A percentile compares a stretch with the other conserved stretches of the same genome.
phyloP scores from a whole-genome alignment of 441 rosid species.

The Gossypium trilobum region DNA sequence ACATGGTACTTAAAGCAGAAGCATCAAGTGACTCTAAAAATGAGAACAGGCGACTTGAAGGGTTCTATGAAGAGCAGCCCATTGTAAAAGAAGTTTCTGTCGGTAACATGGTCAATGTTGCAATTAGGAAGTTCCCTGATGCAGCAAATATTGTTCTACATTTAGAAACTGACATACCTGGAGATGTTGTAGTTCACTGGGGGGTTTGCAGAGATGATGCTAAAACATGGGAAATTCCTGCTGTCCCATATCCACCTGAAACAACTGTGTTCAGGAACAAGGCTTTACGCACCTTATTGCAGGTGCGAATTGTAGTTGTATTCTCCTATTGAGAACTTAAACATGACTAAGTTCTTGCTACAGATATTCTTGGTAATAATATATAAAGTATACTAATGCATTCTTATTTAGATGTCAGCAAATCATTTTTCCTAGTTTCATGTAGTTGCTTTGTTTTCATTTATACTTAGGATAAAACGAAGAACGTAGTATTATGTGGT shows the following conservation, averaged over 20 bases:
- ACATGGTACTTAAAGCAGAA: conserved; percentile 37
- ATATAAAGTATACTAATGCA: neutral
- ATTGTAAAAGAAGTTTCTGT: conserved; percentile 41
- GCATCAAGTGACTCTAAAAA: conserved; percentile 27
- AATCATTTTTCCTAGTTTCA: neutral
- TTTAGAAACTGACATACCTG: conserved; percentile 75
- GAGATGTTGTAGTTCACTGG: conserved; percentile 84
- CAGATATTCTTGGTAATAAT: conserved; percentile 11
- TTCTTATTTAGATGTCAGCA: neutral
- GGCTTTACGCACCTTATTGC: conserved; percentile 70
- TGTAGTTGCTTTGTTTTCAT: neutral
- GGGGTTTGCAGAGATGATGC: conserved; percentile 77
- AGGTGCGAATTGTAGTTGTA: conserved; percentile 34
- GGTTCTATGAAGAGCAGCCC: conserved; percentile 67
- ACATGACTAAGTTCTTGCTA: conserved; percentile 7
- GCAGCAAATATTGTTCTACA: conserved; percentile 49
- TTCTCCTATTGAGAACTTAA: conserved; percentile 13
- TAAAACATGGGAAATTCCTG: conserved; percentile 74
- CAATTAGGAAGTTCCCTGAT: conserved; percentile 54
- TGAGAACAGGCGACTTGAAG: conserved; percentile 36
- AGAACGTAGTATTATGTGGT: neutral
- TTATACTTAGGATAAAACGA: neutral
- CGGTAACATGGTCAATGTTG: conserved; percentile 43
- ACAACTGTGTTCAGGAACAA: conserved; percentile 60
- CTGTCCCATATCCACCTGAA: conserved; percentile 66